A percentile compares a stretch with the other conserved stretches of the same genome.
Evolutionary conservation across 1,139 yeast genomes (phyloP).

Genomic region (Diutina rugosa): DNA sequence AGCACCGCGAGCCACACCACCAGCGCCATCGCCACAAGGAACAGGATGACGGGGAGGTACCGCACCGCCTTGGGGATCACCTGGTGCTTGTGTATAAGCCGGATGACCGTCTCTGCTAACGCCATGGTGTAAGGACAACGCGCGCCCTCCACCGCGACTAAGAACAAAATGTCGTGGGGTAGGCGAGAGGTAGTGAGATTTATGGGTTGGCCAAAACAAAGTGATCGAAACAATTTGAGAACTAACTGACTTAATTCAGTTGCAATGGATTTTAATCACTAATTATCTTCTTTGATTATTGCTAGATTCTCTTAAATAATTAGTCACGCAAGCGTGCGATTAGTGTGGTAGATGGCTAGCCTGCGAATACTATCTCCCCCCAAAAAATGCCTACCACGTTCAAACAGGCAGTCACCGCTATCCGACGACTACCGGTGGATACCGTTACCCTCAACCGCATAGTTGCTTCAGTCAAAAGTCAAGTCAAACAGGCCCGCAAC

Average conservation of each 20-base stretch:
- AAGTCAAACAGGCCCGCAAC: background rate
- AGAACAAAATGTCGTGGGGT: background rate
- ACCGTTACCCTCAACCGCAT: constrained; percentile 5
- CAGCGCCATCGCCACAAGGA: constrained; percentile 49
- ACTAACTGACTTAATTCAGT: no score
- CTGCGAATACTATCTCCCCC: background rate
- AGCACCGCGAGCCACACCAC: constrained; percentile 53
- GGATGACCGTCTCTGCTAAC: constrained; percentile 38
- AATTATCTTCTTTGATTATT: no score
- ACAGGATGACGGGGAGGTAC: constrained; percentile 48
- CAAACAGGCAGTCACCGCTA: background rate
- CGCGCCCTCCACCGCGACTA: background rate
- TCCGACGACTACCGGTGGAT: constrained; percentile 15
- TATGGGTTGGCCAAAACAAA: no score
- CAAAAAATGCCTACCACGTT: background rate
- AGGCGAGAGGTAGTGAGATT: no score
- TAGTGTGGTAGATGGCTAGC: background rate
- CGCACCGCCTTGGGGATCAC: constrained; percentile 43
- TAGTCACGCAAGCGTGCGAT: background rate
- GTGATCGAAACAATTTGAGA: no score
- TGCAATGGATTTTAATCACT: no score
- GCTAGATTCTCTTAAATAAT: no score
- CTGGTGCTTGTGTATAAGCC: constrained; percentile 32
- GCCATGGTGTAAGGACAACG: constrained; percentile 31
- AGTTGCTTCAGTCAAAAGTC: background rate